Evolutionary conservation across 169 alveolate genomes (phyloP).

Genomic region (Eimeria falciformis): DNA sequence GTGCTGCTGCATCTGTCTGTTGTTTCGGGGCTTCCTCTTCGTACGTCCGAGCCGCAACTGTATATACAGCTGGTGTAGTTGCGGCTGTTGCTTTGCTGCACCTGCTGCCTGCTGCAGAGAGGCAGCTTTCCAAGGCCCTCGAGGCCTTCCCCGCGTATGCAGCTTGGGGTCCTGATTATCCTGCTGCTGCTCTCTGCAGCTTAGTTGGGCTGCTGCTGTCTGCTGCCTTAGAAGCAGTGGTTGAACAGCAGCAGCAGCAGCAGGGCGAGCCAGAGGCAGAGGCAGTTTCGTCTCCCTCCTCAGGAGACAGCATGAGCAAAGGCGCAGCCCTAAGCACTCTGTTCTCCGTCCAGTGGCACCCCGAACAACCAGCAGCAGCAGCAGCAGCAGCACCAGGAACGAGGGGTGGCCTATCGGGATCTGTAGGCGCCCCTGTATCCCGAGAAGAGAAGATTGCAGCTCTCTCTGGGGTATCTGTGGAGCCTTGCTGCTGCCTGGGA

Average conservation of each 20-base stretch:
- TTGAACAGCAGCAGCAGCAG: conserved; percentile 57
- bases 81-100: conserved; percentile 59
- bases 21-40: conserved; percentile 30
- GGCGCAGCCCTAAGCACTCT: too few relatives aligned
- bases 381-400: too few relatives aligned
- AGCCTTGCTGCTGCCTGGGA: too few relatives aligned
- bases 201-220: conserved; percentile 53
- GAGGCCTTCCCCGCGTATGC: not conserved
- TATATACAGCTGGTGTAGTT: conserved; percentile 61
- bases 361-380: too few relatives aligned
- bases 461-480: too few relatives aligned
- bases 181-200: conserved; percentile 55
- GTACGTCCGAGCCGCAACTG: conserved; percentile 26
- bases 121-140: not conserved
- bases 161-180: not conserved
- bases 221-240: conserved; percentile 67
- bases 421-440: too few relatives aligned
- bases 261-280: conserved; percentile 11
- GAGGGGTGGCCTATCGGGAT: too few relatives aligned
- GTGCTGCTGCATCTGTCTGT: conserved; percentile 38
- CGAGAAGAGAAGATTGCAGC: too few relatives aligned
- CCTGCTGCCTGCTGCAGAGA: conserved; percentile 69
- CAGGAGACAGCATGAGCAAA: not conserved
- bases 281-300: not conserved
- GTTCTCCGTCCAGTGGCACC: too few relatives aligned